Conservation (phyloP, 2,329 filamentous ascomycete genomes). For the Colletotrichum destructivum region DNA sequence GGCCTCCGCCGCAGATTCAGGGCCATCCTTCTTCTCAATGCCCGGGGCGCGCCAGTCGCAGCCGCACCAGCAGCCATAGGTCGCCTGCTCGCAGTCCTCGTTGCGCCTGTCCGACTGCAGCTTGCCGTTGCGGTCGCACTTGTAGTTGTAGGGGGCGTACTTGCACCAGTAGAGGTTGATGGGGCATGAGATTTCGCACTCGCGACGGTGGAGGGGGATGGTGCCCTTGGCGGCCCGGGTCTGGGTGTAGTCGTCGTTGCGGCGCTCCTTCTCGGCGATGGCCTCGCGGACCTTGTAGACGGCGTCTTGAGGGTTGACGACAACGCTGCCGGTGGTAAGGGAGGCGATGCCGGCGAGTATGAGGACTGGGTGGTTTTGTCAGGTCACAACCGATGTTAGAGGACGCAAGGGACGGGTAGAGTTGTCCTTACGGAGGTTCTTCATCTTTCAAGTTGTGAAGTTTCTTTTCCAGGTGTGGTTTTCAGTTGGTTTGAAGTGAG, state of each 20-base stretch:
- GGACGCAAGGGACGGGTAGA: too few species aligned
- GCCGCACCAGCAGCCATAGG: conserved; percentile 20
- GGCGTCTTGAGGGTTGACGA: not conserved
- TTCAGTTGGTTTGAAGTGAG: not conserved
- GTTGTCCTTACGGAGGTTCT: not conserved
- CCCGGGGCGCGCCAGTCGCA: conserved; percentile 24
- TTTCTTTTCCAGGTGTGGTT: not conserved
- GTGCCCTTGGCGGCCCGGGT: not conserved
- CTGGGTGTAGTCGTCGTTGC: not conserved
- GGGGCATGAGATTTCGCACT: conserved; percentile 17
- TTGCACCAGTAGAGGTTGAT: not conserved
- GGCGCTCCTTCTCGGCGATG: not conserved
- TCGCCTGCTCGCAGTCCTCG: conserved; percentile 17
- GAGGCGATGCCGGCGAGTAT: not conserved
- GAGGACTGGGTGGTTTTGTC: not conserved
- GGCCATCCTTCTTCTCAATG: not conserved
- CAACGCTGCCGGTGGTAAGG: not conserved
- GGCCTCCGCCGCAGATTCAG: not conserved
- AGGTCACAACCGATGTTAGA: not conserved
- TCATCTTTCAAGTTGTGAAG: not conserved
- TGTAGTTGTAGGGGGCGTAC: conserved; percentile 13
- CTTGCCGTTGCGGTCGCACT: conserved; percentile 7
- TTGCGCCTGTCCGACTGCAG: conserved; percentile 1
- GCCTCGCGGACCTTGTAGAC: not conserved
- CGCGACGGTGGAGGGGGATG: not conserved